Percentiles rank a stretch among this genome's conserved stretches.
These are phyloP conservation scores for Cladorrhinum sp. DNA, from an alignment of 2,329 filamentous ascomycete genomes.

Conservation along the genomic window DNA sequence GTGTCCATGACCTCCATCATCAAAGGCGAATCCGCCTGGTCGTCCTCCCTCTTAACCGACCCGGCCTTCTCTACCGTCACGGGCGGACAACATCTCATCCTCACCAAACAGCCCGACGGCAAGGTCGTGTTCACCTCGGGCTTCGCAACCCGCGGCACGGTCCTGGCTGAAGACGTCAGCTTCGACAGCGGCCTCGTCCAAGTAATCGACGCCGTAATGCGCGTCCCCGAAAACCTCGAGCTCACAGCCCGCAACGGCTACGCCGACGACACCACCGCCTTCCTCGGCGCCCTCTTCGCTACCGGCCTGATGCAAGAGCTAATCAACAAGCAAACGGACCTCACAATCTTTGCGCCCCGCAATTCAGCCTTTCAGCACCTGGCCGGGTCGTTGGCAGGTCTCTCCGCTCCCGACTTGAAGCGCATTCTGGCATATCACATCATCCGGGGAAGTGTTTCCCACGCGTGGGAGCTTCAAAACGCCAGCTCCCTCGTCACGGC, in stretches of 20 bases:
- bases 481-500: slow-evolving; percentile 33
- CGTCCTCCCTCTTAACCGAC: slow-evolving; percentile 42
- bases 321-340: slow-evolving; percentile 38
- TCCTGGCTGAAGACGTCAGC: slow-evolving; percentile 41
- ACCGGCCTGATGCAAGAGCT: slow-evolving; percentile 40
- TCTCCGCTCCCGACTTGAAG: slow-evolving; percentile 39
- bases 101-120: slow-evolving; percentile 44
- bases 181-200: slow-evolving; percentile 52
- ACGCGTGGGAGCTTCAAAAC: slow-evolving; percentile 49
- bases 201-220: slow-evolving; percentile 50
- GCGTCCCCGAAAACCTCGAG: slow-evolving; percentile 42
- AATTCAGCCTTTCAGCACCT: slow-evolving; percentile 51
- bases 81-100: slow-evolving; percentile 46
- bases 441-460: slow-evolving; percentile 49
- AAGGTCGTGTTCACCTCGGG: slow-evolving; percentile 41
- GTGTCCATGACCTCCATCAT: slow-evolving; percentile 41
- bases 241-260: slow-evolving; percentile 35
- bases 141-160: slow-evolving; percentile 42
- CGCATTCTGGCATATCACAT: slow-evolving; percentile 55
- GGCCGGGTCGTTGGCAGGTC: slow-evolving; percentile 40
- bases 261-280: slow-evolving; percentile 37
- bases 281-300: slow-evolving; percentile 41
- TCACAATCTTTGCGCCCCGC: slow-evolving; percentile 56
- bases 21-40: slow-evolving; percentile 39
- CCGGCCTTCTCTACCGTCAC: slow-evolving; percentile 46